Evolutionary conservation across 2,329 filamentous ascomycete species (phyloP), one percentile per base, ranked within the genome.

Genomic region (Alternaria incomplexa): DNA sequence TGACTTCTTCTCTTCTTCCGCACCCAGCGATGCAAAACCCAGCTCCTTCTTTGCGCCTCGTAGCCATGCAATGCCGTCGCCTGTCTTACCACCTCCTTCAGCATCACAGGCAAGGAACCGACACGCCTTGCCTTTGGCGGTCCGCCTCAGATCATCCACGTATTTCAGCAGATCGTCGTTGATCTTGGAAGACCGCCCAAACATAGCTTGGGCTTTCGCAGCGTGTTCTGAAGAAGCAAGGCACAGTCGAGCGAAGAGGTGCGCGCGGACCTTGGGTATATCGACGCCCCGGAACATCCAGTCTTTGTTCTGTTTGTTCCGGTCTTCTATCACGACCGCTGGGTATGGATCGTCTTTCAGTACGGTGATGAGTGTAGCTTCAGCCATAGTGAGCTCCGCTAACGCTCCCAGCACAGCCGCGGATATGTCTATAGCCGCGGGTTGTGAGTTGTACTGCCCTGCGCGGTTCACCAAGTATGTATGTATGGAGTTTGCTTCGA

Each of bases 241-340:
- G 77, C 93, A 98, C 8, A 98, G 84, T 1, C 95, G 86, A 2
- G 93, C 93, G 75, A 96, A 96, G 2, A 99, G 85, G 73, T 96
- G 90, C 9, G 93, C 93, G 50, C 95, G 89, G 17, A 97, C 93
- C 76, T 95, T 94, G 28, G 93, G 91, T 52, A 97, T 92, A 54
- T 93, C 89, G 1, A 95, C 93, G 0, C 93, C 88, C 73, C 91
- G 93, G 79, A 96, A 96, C 93, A 98, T 98, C 95, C 95, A 99
- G 69, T 98, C 95, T 64, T 88, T 93, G 78, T 94, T 93, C 69
- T 90, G 89, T 56, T 90, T 88, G 75, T 97, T 96, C 51, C 94
- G 87, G 60, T 90, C 88, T 73, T 97, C 92, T 1, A 93, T 89
- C 3, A 97, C 90, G 7, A 90, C 87, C 2, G 91, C 89, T 1